phyloP scores from a whole-genome alignment of 768 basidiomycete species.

The Goffeauzyma gilvescens region DNA sequence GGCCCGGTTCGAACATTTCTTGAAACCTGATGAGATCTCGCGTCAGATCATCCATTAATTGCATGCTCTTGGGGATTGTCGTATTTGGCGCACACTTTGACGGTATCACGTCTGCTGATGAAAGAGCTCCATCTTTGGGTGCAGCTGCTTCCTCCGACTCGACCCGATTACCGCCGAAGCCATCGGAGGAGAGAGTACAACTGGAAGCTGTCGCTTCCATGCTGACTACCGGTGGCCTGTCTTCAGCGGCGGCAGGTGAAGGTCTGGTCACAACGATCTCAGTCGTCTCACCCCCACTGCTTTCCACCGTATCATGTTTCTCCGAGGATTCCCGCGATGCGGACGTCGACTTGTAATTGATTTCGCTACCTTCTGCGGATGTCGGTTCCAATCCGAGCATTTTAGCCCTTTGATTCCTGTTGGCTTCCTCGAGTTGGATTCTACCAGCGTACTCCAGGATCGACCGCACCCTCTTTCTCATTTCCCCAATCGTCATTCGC shows the following conservation, averaged over 20 bases:
- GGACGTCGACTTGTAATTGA: too few species aligned
- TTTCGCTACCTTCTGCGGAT: too few species aligned
- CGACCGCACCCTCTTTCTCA: conserved; percentile 82
- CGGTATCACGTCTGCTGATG: not conserved
- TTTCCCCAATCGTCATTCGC: conserved; percentile 86
- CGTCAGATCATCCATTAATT: conserved; percentile 79
- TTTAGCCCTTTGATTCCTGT: conserved; percentile 19
- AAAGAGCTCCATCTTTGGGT: not conserved
- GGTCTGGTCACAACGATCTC: too few species aligned
- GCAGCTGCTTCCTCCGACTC: not conserved
- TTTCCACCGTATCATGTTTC: too few species aligned
- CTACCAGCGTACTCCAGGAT: conserved; percentile 87
- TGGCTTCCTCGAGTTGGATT: conserved; percentile 33
- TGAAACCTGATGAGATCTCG: conserved; percentile 74
- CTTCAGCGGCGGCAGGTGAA: too few species aligned
- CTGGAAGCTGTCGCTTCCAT: too few species aligned
- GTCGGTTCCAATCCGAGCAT: conserved; percentile 18
- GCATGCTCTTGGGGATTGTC: conserved; percentile 44
- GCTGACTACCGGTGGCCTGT: not conserved
- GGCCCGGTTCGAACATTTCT: conserved; percentile 46
- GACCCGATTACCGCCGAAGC: too few species aligned
- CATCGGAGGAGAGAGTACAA: too few species aligned
- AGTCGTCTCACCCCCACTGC: too few species aligned
- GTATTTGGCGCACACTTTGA: not conserved
- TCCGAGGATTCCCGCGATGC: too few species aligned